Percentiles rank a stretch among this genome's conserved stretches.
phyloP scores from a whole-genome alignment of 495 filamentous ascomycete species.

The Penicillium alfredii region DNA sequence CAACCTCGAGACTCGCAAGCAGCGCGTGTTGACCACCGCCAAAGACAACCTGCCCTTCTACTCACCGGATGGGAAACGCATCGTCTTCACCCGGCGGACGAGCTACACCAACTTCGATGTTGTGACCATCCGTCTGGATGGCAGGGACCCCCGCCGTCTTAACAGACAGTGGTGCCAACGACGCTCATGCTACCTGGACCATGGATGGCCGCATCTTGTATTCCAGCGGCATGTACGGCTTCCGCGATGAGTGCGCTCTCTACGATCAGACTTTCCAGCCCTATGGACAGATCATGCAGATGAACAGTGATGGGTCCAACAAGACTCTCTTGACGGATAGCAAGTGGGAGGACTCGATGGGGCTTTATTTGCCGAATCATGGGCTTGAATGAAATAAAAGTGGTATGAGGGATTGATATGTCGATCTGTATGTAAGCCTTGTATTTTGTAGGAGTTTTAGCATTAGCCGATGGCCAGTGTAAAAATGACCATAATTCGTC shows the following conservation, averaged over 20 bases:
- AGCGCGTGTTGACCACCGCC: conserved; percentile 19
- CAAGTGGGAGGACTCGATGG: conserved; percentile 35
- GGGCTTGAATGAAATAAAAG: background rate
- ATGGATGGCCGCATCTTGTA: conserved; percentile 31
- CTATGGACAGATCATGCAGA: conserved; percentile 30
- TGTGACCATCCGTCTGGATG: conserved; percentile 33
- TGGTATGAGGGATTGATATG: too few relatives aligned
- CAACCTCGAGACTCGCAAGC: conserved; percentile 21
- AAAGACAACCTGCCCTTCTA: conserved; percentile 30
- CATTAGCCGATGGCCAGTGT: too few relatives aligned
- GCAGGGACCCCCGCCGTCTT: conserved; percentile 26
- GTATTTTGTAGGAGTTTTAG: too few relatives aligned
- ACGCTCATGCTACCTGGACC: conserved; percentile 41
- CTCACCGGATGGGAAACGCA: conserved; percentile 24
- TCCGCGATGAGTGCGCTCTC: conserved; percentile 26
- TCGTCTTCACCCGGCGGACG: conserved; percentile 29
- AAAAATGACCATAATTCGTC: too few relatives aligned
- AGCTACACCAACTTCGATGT: conserved; percentile 30
- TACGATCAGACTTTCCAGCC: conserved; percentile 34
- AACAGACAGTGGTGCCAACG: conserved; percentile 33
- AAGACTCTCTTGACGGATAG: conserved; percentile 26
- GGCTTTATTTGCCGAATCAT: conserved; percentile 19
- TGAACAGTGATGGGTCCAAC: conserved; percentile 29
- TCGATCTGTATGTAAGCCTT: too few relatives aligned
- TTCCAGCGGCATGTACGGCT: conserved; percentile 29